Base-by-base conservation (phyloP, 23 red algal species). In the Gracilaria caudata region DNA sequence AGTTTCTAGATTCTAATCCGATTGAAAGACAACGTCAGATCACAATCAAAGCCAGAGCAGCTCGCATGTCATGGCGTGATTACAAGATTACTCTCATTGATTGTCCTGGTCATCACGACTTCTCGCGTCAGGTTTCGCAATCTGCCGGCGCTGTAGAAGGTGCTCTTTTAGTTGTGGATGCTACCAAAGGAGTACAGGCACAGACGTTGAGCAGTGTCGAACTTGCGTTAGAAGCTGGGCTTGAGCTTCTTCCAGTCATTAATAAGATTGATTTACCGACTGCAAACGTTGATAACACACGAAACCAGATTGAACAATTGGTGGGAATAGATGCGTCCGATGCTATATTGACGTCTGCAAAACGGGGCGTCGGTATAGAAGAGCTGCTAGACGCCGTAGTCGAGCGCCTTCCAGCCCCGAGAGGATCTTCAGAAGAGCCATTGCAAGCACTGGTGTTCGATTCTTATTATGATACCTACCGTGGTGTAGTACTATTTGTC, bases 191-290 rank as follows among this genome's bases (percentile, higher is more conserved):
- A 40, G 86, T 94, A 12, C 88, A 98, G 41, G 95, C 95, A 20
- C 95, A 98, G 73, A 98, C 95, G 20, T 36, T 98, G 13, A 92
- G 90, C 79, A 90, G 89, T 29, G 90, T 86, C 20, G 81, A 90
- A 36, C 51, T 98, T 12, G 95, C 95, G 0, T 29, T 90, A 14
- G 90, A 87, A 54, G 71, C 78, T n/a, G 75, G 81, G 29, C 44
- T 94, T 39, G 58, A 90, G 36, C 76, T 98, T 35, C 14, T 98
- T 11, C 95, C 95, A 3, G 95, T 98, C 49, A 82, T 98, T 28
- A 98, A 94, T 80, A 98, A 98, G 77, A 79, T 98, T 51, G 95
- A 98, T 86, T 56, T 98, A 41, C 90, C 95, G 13, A 90, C 88
- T 1, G 95, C 95, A 12, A 55, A 98, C 34, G 73, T 91, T 24